Evolutionary conservation across 805 yeast genomes (phyloP).

Genomic region (Lipomyces chichibuensis): DNA sequence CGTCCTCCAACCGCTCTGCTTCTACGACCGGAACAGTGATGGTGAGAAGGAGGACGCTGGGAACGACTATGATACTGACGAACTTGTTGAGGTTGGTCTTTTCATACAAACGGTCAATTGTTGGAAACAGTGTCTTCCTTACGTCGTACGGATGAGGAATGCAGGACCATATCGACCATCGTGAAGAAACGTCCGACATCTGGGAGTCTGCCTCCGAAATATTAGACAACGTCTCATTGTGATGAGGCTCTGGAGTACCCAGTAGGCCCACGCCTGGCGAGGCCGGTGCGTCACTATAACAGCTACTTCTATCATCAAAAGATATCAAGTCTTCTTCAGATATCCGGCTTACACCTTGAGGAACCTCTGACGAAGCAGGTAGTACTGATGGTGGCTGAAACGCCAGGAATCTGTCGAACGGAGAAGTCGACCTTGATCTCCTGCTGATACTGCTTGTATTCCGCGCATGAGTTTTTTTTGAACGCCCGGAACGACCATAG

Average conservation of each 20-base stretch:
- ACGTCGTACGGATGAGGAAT: slow-evolving; percentile 2
- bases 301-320: slow-evolving; percentile 3
- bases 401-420: slow-evolving; percentile 30
- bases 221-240: slow-evolving; percentile 11
- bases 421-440: slow-evolving; percentile 30
- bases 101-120: slow-evolving; percentile 37
- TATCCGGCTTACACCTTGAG: slow-evolving; percentile 13
- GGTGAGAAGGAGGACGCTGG: slow-evolving; percentile 42
- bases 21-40: slow-evolving; percentile 44
- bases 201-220: slow-evolving; percentile 15
- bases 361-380: slow-evolving; percentile 4
- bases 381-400: slow-evolving; percentile 22
- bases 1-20: slow-evolving; percentile 16
- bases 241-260: not conserved
- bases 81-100: slow-evolving; percentile 39
- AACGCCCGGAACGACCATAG: not conserved
- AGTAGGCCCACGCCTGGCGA: slow-evolving; percentile 1
- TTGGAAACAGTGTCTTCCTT: slow-evolving; percentile 40
- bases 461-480: not conserved
- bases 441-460: slow-evolving; percentile 3
- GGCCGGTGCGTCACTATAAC: slow-evolving; percentile 5
- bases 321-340: slow-evolving; percentile 18
- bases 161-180: not conserved
- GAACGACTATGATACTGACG: slow-evolving; percentile 41
- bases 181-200: not conserved